These are phyloP conservation scores for Cyclocybe cylindracea DNA, from an alignment of 768 basidiomycete species.

Conservation along the genomic window DNA sequence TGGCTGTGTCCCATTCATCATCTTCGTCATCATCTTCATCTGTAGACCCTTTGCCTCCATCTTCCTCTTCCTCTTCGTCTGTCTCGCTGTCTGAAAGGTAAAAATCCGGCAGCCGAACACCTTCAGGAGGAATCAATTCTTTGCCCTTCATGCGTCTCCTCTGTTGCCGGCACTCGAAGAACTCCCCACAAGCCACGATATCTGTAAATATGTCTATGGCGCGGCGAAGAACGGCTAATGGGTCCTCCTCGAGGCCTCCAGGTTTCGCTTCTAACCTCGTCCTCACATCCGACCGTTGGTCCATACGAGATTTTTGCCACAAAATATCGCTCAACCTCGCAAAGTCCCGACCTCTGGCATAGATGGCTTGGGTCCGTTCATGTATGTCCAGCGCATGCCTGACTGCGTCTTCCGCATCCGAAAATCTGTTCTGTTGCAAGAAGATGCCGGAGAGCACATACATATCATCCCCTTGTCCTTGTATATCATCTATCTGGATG, in stretches of 20 bases:
- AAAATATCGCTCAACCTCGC: constrained; percentile 22
- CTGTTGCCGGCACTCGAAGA: constrained; percentile 1
- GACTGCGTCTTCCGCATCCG: constrained; percentile 19
- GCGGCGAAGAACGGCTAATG: background rate
- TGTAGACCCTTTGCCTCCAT: background rate
- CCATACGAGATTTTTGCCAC: constrained; percentile 8
- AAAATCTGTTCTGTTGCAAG: constrained; percentile 17
- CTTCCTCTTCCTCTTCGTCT: background rate
- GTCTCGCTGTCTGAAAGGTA: background rate
- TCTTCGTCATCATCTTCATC: background rate
- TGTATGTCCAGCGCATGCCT: constrained; percentile 21
- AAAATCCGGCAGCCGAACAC: background rate
- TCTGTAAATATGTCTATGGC: constrained; percentile 1
- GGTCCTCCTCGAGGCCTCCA: background rate
- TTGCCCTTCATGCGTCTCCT: constrained; percentile 3
- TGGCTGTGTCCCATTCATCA: too few species aligned
- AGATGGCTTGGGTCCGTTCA: constrained; percentile 6
- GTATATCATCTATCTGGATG: constrained; percentile 18
- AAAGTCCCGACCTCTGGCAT: constrained; percentile 15
- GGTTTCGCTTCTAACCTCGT: too few species aligned
- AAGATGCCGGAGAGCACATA: constrained; percentile 25
- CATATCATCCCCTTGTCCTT: constrained; percentile 26
- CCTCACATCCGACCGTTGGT: too few species aligned
- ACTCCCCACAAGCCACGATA: constrained; percentile 1
- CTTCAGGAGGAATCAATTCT: background rate